Evolutionary conservation across 495 filamentous ascomycete genomes (phyloP).

Genomic region (Ascodesmis nigricans): DNA sequence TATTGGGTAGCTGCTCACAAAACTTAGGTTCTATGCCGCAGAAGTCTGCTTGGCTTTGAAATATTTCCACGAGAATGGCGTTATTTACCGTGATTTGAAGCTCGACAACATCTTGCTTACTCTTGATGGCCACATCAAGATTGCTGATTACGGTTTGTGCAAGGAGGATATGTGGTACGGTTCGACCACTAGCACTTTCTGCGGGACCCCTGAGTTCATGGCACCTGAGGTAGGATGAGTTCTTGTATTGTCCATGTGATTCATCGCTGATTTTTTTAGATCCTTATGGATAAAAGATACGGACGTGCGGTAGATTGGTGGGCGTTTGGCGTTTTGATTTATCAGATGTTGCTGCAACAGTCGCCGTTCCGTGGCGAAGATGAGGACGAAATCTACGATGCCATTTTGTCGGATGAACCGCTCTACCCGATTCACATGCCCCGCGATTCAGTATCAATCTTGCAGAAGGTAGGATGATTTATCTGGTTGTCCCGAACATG

Average conservation of each 20-base stretch:
- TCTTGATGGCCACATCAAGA: constrained; percentile 93
- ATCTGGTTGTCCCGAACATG: background rate
- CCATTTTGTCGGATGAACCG: constrained; percentile 92
- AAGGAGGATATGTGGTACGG: constrained; percentile 99
- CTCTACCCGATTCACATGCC: constrained; percentile 99
- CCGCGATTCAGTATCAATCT: constrained; percentile 85
- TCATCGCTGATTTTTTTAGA: constrained; percentile 31
- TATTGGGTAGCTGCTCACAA: constrained; percentile 4
- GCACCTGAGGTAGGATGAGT: constrained; percentile 60
- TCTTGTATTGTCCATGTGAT: constrained; percentile 5
- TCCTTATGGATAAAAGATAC: constrained; percentile 95
- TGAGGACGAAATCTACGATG: constrained; percentile 99
- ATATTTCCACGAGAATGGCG: constrained; percentile 98
- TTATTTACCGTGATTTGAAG: constrained; percentile 98
- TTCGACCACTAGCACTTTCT: constrained; percentile 91
- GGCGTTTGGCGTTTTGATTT: constrained; percentile 99
- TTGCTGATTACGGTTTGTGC: constrained; percentile 95
- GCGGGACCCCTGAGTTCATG: constrained; percentile 98
- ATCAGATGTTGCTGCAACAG: constrained; percentile 98
- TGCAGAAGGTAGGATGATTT: constrained; percentile 43
- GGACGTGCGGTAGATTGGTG: constrained; percentile 99
- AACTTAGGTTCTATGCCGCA: constrained; percentile 91
- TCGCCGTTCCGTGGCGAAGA: constrained; percentile 98
- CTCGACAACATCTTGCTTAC: constrained; percentile 96
- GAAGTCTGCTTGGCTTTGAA: constrained; percentile 95